phyloP scores from a whole-genome alignment of 208 protist species.

The Jaenimonas drosophilae region DNA sequence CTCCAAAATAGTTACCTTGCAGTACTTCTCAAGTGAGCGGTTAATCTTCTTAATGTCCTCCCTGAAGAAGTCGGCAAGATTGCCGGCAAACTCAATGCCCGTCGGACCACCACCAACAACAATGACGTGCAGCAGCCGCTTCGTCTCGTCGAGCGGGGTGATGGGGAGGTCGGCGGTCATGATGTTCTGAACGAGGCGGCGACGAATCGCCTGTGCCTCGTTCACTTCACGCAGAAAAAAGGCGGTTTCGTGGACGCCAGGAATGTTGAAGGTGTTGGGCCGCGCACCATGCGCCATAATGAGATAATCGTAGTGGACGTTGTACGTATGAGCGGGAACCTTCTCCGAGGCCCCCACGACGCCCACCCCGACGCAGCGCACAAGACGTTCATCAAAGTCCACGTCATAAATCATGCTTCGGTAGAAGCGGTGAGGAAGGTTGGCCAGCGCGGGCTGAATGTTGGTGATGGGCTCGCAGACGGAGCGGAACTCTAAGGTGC shows the following conservation, averaged over 20 bases:
- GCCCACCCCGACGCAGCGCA: slow-evolving; percentile 71
- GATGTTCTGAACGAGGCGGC: slow-evolving; percentile 88
- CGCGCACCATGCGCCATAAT: slow-evolving; percentile 81
- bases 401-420: slow-evolving; percentile 69
- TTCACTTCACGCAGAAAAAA: slow-evolving; percentile 88
- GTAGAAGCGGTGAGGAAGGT: slow-evolving; percentile 67
- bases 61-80: slow-evolving; percentile 85
- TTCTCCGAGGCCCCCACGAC: slow-evolving; percentile 46
- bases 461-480: slow-evolving; percentile 83
- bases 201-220: slow-evolving; percentile 82
- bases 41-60: slow-evolving; percentile 75
- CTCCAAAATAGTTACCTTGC: slow-evolving; percentile 84
- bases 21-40: slow-evolving; percentile 48
- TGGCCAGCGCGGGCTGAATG: slow-evolving; percentile 76
- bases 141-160: slow-evolving; percentile 55
- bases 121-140: slow-evolving; percentile 81
- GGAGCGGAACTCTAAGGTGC: slow-evolving; percentile 88
- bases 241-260: slow-evolving; percentile 81
- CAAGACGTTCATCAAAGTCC: slow-evolving; percentile 58
- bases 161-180: slow-evolving; percentile 84
- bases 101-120: slow-evolving; percentile 90
- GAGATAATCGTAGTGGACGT: slow-evolving; percentile 88
- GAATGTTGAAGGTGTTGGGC: slow-evolving; percentile 90
- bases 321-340: slow-evolving; percentile 64
- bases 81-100: slow-evolving; percentile 82